A percentile compares a stretch with the other conserved stretches of the same genome.
phyloP scores from a whole-genome alignment of 495 filamentous ascomycete species.

The Talaromyces adpressus region DNA sequence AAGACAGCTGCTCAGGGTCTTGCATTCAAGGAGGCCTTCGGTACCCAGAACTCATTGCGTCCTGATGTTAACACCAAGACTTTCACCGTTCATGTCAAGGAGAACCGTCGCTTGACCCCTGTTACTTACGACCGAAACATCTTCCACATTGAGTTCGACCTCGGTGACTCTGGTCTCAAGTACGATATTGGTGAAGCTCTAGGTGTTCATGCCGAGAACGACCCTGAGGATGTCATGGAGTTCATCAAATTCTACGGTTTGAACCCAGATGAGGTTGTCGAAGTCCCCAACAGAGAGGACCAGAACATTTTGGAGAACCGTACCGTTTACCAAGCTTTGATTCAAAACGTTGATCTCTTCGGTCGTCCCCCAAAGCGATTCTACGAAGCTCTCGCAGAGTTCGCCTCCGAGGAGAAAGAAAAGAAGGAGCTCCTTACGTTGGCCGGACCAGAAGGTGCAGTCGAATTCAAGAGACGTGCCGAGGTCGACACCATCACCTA shows the following conservation, averaged over 20 bases:
- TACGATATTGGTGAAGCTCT: conserved; percentile 99
- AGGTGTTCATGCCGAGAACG: conserved; percentile 92
- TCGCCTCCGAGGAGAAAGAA: conserved; percentile 75
- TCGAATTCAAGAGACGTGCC: conserved; percentile 87
- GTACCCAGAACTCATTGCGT: conserved; percentile 62
- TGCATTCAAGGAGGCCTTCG: conserved; percentile 91
- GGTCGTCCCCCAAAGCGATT: conserved; percentile 95
- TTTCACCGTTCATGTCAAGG: conserved; percentile 80
- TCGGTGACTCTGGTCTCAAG: conserved; percentile 79
- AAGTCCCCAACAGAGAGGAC: conserved; percentile 85
- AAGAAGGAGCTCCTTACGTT: conserved; percentile 71
- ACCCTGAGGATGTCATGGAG: conserved; percentile 64
- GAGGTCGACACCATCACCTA: conserved; percentile 93
- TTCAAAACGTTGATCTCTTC: conserved; percentile 95
- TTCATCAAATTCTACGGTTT: conserved; percentile 90
- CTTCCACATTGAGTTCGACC: conserved; percentile 99
- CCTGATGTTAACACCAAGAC: conserved; percentile 85
- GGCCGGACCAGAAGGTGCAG: conserved; percentile 75
- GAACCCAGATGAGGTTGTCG: conserved; percentile 72
- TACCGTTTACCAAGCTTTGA: conserved; percentile 85
- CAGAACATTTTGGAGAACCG: conserved; percentile 70
- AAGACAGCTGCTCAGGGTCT: conserved; percentile 77
- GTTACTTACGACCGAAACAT: conserved; percentile 92
- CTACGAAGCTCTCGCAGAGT: conserved; percentile 87
- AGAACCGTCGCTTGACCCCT: conserved; percentile 89